Evolutionary conservation across 805 yeast species (phyloP).

Genomic region (Scheffersomyces ergatensis): DNA sequence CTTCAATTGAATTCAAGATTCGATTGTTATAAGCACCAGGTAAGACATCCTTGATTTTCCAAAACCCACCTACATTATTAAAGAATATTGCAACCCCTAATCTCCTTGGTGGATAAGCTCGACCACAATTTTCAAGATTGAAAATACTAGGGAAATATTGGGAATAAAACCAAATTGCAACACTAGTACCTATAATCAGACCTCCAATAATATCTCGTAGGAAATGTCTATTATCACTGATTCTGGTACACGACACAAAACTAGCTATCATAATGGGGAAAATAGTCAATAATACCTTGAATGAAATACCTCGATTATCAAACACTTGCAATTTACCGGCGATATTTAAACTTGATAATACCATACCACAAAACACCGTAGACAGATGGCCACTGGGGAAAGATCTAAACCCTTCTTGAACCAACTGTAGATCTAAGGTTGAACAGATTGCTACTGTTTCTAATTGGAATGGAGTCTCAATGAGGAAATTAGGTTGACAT

Average conservation of each 20-base stretch:
- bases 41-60: conserved; percentile 28
- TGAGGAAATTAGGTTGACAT: conserved; percentile 17
- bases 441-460: conserved; percentile 17
- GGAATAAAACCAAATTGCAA: conserved; percentile 33
- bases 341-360: conserved; percentile 30
- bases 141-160: conserved; percentile 41
- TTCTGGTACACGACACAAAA: conserved; percentile 36
- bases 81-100: conserved; percentile 21
- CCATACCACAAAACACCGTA: conserved; percentile 29
- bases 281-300: conserved; percentile 27
- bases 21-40: conserved; percentile 24
- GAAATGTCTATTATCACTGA: conserved; percentile 49
- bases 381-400: conserved; percentile 31
- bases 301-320: conserved; percentile 32
- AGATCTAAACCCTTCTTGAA: conserved; percentile 24
- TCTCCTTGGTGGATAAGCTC: conserved; percentile 45
- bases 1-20: conserved; percentile 9
- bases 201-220: conserved; percentile 40
- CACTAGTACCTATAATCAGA: conserved; percentile 29
- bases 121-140: conserved; percentile 26
- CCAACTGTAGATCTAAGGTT: conserved; percentile 7
- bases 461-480: conserved; percentile 6
- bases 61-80: conserved; percentile 31
- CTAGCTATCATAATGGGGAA: conserved; percentile 35
- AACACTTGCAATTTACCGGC: conserved; percentile 32